Conservation (phyloP, 148 eudicot genomes). For the Vaccinium macrocarpon region DNA sequence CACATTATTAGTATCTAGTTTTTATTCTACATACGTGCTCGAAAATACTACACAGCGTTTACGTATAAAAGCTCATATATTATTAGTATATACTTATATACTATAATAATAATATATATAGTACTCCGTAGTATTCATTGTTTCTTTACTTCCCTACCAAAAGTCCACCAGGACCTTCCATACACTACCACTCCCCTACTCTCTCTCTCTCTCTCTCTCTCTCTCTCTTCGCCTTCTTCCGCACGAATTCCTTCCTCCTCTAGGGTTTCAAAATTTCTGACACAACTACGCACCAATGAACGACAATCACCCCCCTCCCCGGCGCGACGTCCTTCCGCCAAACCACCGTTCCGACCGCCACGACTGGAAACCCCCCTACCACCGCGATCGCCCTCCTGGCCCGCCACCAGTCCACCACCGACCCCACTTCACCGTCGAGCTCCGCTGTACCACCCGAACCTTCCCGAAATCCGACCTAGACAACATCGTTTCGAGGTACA, state of each 20-base stretch:
- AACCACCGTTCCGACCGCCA: slow-evolving; percentile 3
- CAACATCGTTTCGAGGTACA: slow-evolving; percentile 29
- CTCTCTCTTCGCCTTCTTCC: not conserved
- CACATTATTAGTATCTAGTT: too few relatives aligned
- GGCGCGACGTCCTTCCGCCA: not conserved
- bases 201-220: slow-evolving; percentile 1
- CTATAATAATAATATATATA: too few relatives aligned
- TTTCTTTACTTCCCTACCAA: not conserved
- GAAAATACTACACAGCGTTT: too few relatives aligned
- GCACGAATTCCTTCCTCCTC: not conserved
- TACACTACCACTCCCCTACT: not conserved
- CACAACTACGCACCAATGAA: not conserved
- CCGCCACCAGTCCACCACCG: slow-evolving; percentile 8
- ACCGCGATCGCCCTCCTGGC: slow-evolving; percentile 31
- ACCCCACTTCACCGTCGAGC: slow-evolving; percentile 26
- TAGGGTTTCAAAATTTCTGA: slow-evolving; percentile 17
- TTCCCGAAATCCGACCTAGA: slow-evolving; percentile 16
- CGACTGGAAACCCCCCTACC: not conserved
- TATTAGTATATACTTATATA: too few relatives aligned
- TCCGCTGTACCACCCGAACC: not conserved
- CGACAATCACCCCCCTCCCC: not conserved
- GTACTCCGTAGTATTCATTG: not conserved
- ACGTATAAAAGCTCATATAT: too few relatives aligned
- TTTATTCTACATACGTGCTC: too few relatives aligned
- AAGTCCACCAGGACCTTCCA: not conserved